phyloP scores from a whole-genome alignment of 1,139 yeast species.

The Kodamaea suecica region DNA sequence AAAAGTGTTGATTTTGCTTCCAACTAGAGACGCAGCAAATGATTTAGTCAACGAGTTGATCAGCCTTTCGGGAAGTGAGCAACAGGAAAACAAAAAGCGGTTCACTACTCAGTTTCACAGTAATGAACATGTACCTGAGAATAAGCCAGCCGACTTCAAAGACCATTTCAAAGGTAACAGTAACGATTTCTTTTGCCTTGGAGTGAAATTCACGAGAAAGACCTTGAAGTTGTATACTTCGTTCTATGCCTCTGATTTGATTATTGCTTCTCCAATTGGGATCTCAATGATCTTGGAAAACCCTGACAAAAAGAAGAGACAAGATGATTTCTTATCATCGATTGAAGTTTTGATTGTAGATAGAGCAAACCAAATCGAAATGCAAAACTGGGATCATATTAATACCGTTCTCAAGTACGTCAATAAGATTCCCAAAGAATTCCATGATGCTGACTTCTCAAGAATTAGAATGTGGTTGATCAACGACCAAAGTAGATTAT shows the following conservation, averaged over 20 bases:
- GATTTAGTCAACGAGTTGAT: slow-evolving; percentile 65
- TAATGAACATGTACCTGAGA: slow-evolving; percentile 49
- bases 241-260: slow-evolving; percentile 80
- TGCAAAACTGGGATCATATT: slow-evolving; percentile 94
- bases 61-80: slow-evolving; percentile 62
- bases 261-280: slow-evolving; percentile 91
- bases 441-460: slow-evolving; percentile 86
- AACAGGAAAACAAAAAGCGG: slow-evolving; percentile 76
- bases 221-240: slow-evolving; percentile 80
- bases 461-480: slow-evolving; percentile 91
- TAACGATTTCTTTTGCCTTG: slow-evolving; percentile 87
- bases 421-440: slow-evolving; percentile 71
- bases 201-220: slow-evolving; percentile 85
- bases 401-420: slow-evolving; percentile 65
- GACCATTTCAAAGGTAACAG: slow-evolving; percentile 83
- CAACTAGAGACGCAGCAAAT: slow-evolving; percentile 79
- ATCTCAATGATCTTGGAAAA: slow-evolving; percentile 73
- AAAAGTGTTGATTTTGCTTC: slow-evolving; percentile 75
- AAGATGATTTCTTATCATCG: slow-evolving; percentile 77
- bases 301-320: slow-evolving; percentile 57
- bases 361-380: slow-evolving; percentile 80
- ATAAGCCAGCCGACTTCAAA: slow-evolving; percentile 81
- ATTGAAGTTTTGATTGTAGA: slow-evolving; percentile 80
- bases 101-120: slow-evolving; percentile 68
- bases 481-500: slow-evolving; percentile 70